Evolutionary conservation across 2,329 filamentous ascomycete species (phyloP), one percentile per base, ranked within the genome.

Genomic region (Ophiostoma piceae): DNA sequence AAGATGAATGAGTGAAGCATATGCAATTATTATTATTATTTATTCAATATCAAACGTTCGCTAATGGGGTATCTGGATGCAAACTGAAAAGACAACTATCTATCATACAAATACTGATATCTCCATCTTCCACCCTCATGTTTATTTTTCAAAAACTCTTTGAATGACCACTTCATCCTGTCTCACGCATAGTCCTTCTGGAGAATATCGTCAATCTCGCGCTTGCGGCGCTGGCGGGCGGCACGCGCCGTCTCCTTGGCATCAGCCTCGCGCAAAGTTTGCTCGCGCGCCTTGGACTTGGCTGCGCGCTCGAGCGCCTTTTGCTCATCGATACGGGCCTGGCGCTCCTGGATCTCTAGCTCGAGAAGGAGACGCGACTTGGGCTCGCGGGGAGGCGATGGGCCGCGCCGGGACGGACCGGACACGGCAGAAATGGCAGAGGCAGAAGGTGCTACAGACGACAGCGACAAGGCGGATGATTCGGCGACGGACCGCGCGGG

Each of bases 301-400:
- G 68, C 70, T 11, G 67, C 69, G 29, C 70, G 69, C n/a, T 54
- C 60, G 35, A 66, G 67, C 12, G 71, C 71, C 9, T 41, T 41
- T 6, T 67, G 69, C 41, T 70, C 37, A 39, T 37, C 41, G 12
- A 47, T 43, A 11, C 71, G 71, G 4, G 68, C 71, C 26, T 66
- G 16, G 14, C 72, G 72, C 54, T 72, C 71, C 35, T 66, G 69
- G 14, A 51, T 68, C 62, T 72, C 71, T 35, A 73, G 67, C 29
- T 70, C 43, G 54, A 47, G 69, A 26, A 71, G 57, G 3, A 72
- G 29, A 3, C 37, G 32, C 16, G 66, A 47, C 22, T n/a, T 67
- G 37, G 62, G 19, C 29, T 41, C 8, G 19, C 64, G 11, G 2
- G n/a, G 2, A 12, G 57, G 29, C 16, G 57, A 62, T 16, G 57